phyloP scores from a whole-genome alignment of 2,329 filamentous ascomycete genomes.

The Endoconidiophora laricicola region DNA sequence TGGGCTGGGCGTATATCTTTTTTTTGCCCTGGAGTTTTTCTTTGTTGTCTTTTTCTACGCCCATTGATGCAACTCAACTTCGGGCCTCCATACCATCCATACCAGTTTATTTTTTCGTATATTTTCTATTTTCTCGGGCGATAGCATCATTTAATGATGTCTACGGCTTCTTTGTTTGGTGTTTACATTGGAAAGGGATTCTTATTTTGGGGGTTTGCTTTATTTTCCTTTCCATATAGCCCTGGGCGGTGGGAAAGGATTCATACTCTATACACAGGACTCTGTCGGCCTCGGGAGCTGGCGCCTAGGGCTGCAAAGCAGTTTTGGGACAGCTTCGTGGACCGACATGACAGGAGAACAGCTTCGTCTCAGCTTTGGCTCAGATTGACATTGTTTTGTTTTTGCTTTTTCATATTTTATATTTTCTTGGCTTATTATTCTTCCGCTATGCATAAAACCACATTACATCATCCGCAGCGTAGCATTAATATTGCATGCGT shows the following conservation, averaged over 20 bases:
- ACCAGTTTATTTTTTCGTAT: background rate
- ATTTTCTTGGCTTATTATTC: background rate
- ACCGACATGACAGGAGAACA: background rate
- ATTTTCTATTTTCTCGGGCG: background rate
- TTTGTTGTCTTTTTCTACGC: slow-evolving; percentile 3
- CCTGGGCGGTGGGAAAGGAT: too few species aligned
- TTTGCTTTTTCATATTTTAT: background rate
- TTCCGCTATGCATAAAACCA: background rate
- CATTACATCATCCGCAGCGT: too few species aligned
- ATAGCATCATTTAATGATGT: background rate
- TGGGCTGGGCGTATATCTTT: background rate
- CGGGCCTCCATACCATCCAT: too few species aligned
- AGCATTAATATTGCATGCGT: too few species aligned
- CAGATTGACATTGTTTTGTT: background rate
- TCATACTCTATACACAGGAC: too few species aligned
- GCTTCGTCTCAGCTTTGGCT: background rate
- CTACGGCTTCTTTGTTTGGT: background rate
- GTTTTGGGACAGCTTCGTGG: background rate
- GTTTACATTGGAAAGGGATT: background rate
- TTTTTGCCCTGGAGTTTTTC: slow-evolving; percentile 1
- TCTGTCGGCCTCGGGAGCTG: too few species aligned
- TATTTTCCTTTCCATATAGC: background rate
- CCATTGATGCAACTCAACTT: background rate
- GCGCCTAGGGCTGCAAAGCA: too few species aligned
- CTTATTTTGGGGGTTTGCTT: background rate